phyloP scores from a whole-genome alignment of 1,284 basidiomycete genomes.

The Moniliophthora roreri region DNA sequence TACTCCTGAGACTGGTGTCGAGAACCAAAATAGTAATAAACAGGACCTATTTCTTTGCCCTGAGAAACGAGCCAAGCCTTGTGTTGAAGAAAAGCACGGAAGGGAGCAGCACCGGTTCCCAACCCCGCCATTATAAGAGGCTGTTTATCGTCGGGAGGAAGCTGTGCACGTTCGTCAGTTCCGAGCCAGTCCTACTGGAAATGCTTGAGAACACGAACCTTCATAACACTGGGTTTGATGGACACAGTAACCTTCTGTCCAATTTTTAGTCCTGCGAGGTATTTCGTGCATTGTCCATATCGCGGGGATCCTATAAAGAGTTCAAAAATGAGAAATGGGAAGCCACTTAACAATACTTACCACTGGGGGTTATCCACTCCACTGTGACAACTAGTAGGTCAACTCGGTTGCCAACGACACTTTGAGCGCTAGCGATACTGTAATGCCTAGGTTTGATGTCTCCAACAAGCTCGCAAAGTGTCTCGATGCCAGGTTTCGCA shows the following conservation, averaged over 20 bases:
- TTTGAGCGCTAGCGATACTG: slow-evolving; percentile 95
- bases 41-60: slow-evolving; percentile 82
- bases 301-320: slow-evolving; percentile 61
- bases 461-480: slow-evolving; percentile 84
- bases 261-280: slow-evolving; percentile 80
- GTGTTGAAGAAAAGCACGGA: slow-evolving; percentile 97
- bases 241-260: slow-evolving; percentile 97
- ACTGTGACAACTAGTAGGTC: slow-evolving; percentile 96
- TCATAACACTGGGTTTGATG: slow-evolving; percentile 99
- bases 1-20: slow-evolving; percentile 94
- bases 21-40: slow-evolving; percentile 98
- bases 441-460: slow-evolving; percentile 99
- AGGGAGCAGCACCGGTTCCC: slow-evolving; percentile 96
- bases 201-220: slow-evolving; percentile 50
- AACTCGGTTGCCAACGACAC: slow-evolving; percentile 91
- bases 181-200: neutral
- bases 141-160: slow-evolving; percentile 83
- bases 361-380: slow-evolving; percentile 87
- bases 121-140: slow-evolving; percentile 99
- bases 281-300: slow-evolving; percentile 96
- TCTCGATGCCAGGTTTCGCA: slow-evolving; percentile 79
- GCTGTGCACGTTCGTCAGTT: slow-evolving; percentile 37
- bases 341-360: slow-evolving; percentile 41
- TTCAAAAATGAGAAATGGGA: slow-evolving; percentile 8
- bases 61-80: slow-evolving; percentile 81